Evolutionary conservation across 176 grass and related monocot species (phyloP).

Genomic region (Raddia distichophylla): DNA sequence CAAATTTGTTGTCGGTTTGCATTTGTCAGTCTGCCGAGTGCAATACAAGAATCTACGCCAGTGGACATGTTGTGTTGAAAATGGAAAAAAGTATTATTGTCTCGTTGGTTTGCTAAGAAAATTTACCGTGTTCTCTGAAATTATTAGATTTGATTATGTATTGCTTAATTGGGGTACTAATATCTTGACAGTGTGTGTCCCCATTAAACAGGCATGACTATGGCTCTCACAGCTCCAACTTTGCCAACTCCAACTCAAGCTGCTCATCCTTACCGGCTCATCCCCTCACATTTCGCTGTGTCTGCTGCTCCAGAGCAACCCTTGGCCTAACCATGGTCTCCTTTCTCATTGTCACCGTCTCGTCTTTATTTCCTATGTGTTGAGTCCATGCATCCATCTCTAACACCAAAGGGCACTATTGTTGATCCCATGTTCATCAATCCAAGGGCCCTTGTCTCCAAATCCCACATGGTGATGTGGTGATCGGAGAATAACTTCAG

Average conservation of each 20-base stretch:
- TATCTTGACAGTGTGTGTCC: slow-evolving; percentile 87
- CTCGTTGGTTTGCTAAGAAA: slow-evolving; percentile 20
- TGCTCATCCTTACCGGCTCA: slow-evolving; percentile 75
- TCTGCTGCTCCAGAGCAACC: slow-evolving; percentile 84
- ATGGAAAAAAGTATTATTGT: slow-evolving; percentile 16
- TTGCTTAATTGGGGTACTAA: slow-evolving; percentile 50
- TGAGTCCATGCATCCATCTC: slow-evolving; percentile 62
- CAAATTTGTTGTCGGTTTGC: slow-evolving; percentile 3
- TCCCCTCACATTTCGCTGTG: slow-evolving; percentile 73
- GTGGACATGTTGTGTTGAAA: not conserved
- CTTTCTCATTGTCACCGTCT: slow-evolving; percentile 41
- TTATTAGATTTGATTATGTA: slow-evolving; percentile 25
- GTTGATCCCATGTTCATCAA: slow-evolving; percentile 40
- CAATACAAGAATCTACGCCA: slow-evolving; percentile 23
- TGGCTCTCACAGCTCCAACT: slow-evolving; percentile 78
- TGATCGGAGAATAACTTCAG: slow-evolving; percentile 65
- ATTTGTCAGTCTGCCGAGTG: slow-evolving; percentile 7
- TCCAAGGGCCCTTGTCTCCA: slow-evolving; percentile 49
- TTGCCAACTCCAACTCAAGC: slow-evolving; percentile 71
- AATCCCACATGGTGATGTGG: slow-evolving; percentile 63
- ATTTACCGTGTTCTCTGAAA: slow-evolving; percentile 13
- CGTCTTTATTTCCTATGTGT: slow-evolving; percentile 56
- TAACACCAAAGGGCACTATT: slow-evolving; percentile 55
- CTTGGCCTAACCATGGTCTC: slow-evolving; percentile 99
- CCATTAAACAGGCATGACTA: slow-evolving; percentile 97